Conservation (phyloP, 805 yeast genomes). For the Candida maesae region DNA sequence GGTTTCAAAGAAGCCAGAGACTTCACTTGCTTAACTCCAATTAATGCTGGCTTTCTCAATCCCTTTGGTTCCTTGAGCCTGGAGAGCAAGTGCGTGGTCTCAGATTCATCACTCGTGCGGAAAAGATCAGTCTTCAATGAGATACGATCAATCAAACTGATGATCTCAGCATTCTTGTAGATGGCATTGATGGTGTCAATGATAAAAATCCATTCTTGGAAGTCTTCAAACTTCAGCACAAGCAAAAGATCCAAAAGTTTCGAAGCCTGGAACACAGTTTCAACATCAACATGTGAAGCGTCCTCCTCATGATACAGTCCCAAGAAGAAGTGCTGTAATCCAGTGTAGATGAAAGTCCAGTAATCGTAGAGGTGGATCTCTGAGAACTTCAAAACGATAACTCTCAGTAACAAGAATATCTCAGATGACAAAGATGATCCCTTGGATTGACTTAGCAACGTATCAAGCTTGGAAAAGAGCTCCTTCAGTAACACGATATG, state of each 20-base stretch:
- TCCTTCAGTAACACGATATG: conserved; percentile 45
- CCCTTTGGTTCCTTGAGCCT: conserved; percentile 21
- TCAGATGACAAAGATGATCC: conserved; percentile 35
- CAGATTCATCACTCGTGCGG: conserved; percentile 20
- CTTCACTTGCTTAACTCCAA: conserved; percentile 37
- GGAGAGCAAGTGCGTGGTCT: conserved; percentile 14
- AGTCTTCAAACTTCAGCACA: conserved; percentile 72
- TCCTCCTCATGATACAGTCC: conserved; percentile 28
- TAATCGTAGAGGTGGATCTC: conserved; percentile 60
- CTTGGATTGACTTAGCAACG: conserved; percentile 30
- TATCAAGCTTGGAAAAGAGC: conserved; percentile 46
- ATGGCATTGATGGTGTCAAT: conserved; percentile 61
- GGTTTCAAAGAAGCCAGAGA: conserved; percentile 47
- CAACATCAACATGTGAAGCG: conserved; percentile 36
- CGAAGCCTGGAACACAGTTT: conserved; percentile 53
- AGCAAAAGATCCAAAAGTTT: conserved; percentile 76
- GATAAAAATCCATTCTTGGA: conserved; percentile 84
- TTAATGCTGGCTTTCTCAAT: conserved; percentile 33
- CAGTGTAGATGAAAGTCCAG: conserved; percentile 68
- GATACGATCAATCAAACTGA: conserved; percentile 26
- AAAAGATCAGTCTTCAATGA: conserved; percentile 16
- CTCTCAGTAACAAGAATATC: conserved; percentile 58
- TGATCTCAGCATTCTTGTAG: conserved; percentile 33
- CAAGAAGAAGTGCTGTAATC: conserved; percentile 50
- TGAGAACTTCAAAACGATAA: conserved; percentile 57